Evolutionary conservation across 371 early-diverging fungal genomes (phyloP), one percentile per base, ranked within the genome.

Genomic region (Zychaea mexicana): DNA sequence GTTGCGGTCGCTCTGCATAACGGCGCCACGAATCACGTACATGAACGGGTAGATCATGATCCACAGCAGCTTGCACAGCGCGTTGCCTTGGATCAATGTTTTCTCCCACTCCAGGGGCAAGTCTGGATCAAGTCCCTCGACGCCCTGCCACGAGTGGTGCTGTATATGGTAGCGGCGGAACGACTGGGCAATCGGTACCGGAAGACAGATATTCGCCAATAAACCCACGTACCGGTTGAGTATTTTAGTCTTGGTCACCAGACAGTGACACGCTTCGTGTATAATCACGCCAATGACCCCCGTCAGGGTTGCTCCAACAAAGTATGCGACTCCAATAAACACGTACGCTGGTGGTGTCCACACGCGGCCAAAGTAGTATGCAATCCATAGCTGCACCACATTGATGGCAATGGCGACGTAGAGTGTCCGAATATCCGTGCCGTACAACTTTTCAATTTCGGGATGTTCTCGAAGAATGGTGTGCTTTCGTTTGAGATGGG

Each of bases 121-220:
- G 71, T 98, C 99, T 47, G 96, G 94, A 69, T 98, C 98, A 69
- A 88, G 88, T n/a, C 94, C 97, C 21, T 90, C 86, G 13, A 97
- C 96, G 42, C 98, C 98, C 76, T 95, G 96, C 85, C 90, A 96
- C 12, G 93, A 89, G 78, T 98, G 99, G 76, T 98, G 99, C 73
- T 96, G 94, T 55, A 97, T 86, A 74, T 98, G 99, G 75, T 96
- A 97, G 6, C 96, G 89, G 61, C 96, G 91, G 80, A 94, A 94
- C 10, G 94, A 92, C 68, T 87, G 84, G 19, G 92, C 85, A 33
- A 94, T 86, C 9, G 94, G 94, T 12, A 91, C 87, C 1, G 92
- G 90, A 55, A 97, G 83, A 59, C 90, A 85, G 46, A 96, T 82
- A 81, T 98, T 98, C 68, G 92, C 92, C 10, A 95, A 63, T 58